Percentiles rank a stretch among this genome's conserved stretches.
Evolutionary conservation across 2,329 filamentous ascomycete genomes (phyloP).

Genomic region (Macroventuria anomochaeta): DNA sequence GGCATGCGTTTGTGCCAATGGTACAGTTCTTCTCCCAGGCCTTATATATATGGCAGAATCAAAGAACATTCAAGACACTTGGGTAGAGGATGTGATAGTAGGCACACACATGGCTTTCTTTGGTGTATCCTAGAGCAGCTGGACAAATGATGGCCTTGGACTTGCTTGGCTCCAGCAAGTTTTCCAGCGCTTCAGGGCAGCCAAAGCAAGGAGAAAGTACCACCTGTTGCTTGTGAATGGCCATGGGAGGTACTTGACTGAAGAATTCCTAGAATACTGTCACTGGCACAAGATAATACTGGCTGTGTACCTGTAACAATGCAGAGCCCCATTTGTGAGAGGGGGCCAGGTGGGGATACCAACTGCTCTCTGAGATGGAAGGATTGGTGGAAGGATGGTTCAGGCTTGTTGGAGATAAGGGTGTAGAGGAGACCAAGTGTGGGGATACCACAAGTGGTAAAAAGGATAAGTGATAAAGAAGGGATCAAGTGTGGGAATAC

Average conservation of each 20-base stretch:
- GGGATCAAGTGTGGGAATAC: too few relatives aligned
- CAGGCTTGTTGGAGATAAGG: too few relatives aligned
- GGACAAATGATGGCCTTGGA: constrained; percentile 15
- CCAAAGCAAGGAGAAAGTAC: constrained; percentile 34
- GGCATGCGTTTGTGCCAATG: not conserved
- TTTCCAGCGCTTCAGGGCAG: constrained; percentile 22
- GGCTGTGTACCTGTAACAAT: not conserved
- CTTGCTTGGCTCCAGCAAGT: constrained; percentile 3
- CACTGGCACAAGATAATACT: not conserved
- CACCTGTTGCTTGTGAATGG: constrained; percentile 48
- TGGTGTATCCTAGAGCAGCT: not conserved
- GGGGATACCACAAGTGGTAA: too few relatives aligned
- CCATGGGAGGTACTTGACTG: constrained; percentile 42
- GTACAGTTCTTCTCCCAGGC: not conserved
- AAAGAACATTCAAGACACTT: not conserved
- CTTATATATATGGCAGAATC: constrained; percentile 7
- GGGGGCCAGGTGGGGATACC: too few relatives aligned
- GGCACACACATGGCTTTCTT: not conserved
- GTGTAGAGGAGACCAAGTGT: too few relatives aligned
- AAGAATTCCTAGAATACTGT: constrained; percentile 42
- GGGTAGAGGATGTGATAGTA: constrained; percentile 1
- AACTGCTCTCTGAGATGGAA: too few relatives aligned
- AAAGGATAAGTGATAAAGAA: too few relatives aligned
- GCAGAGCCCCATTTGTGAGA: too few relatives aligned
- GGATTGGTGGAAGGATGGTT: too few relatives aligned